Conservation (phyloP, 2,329 filamentous ascomycete species). For the Pyricularia pennisetigena region DNA sequence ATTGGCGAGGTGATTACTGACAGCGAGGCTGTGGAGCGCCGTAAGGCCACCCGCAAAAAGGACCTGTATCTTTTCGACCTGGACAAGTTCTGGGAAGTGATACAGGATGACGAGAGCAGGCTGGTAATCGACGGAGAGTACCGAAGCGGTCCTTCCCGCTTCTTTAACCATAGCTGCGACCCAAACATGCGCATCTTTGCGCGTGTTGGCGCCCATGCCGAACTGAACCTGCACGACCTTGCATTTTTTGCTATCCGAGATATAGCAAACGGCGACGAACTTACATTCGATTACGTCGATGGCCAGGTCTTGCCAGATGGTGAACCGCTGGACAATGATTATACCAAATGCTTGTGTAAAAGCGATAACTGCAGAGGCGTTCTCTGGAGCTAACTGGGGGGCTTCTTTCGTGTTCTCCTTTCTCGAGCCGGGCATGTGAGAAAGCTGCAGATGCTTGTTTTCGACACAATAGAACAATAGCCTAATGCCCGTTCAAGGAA, state of each 20-base stretch:
- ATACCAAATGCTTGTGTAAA: constrained; percentile 49
- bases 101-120: constrained; percentile 41
- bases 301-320: constrained; percentile 36
- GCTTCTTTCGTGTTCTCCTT: background rate
- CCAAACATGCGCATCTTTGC: constrained; percentile 75
- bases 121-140: constrained; percentile 64
- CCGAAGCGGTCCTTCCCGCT: constrained; percentile 67
- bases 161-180: constrained; percentile 76
- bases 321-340: constrained; percentile 38
- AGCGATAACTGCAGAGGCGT: constrained; percentile 57
- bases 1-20: constrained; percentile 61
- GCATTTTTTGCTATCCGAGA: constrained; percentile 64
- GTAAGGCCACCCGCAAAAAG: constrained; percentile 51
- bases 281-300: constrained; percentile 75
- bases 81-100: constrained; percentile 65
- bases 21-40: constrained; percentile 54
- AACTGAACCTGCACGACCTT: constrained; percentile 65
- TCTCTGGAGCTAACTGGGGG: constrained; percentile 44
- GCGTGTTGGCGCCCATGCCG: constrained; percentile 65
- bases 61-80: constrained; percentile 72
- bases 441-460: background rate
- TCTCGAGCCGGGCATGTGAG: background rate
- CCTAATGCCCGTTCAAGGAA: background rate
- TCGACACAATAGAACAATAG: background rate
- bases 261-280: constrained; percentile 55